Percentiles rank a stretch among this genome's conserved stretches.
These are phyloP conservation scores for Pseudogymnoascus sp. DNA, from an alignment of 2,329 filamentous ascomycete species.

Conservation along the genomic window DNA sequence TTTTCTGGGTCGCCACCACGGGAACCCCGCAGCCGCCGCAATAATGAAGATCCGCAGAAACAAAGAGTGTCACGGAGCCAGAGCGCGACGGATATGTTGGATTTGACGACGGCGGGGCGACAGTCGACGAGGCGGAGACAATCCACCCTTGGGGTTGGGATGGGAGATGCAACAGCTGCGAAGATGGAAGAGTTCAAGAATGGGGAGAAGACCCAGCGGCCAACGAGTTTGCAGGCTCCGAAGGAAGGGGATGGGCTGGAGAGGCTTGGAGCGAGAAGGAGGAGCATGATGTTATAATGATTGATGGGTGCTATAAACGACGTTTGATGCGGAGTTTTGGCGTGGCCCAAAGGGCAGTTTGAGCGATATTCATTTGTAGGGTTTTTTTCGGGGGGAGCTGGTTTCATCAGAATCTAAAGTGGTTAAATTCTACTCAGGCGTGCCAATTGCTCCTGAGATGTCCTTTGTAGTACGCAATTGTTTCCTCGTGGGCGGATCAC, in stretches of 20 bases:
- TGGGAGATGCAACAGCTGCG: slow-evolving; percentile 11
- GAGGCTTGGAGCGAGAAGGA: slow-evolving; percentile 24
- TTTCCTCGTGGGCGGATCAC: neutral
- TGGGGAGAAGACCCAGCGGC: slow-evolving; percentile 18
- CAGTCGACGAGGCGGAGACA: slow-evolving; percentile 21
- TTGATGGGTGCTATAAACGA: slow-evolving; percentile 12
- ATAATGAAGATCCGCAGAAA: neutral
- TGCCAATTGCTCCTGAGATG: neutral
- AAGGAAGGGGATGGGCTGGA: slow-evolving; percentile 20
- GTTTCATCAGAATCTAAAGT: slow-evolving; percentile 2
- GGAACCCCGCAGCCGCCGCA: neutral
- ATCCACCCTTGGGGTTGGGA: slow-evolving; percentile 21
- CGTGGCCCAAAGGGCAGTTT: neutral
- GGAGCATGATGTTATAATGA: slow-evolving; percentile 31
- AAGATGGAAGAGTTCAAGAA: slow-evolving; percentile 17
- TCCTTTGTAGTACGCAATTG: neutral
- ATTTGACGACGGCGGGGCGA: neutral
- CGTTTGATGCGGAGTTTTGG: slow-evolving; percentile 9
- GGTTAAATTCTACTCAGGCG: neutral
- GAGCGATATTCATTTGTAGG: slow-evolving; percentile 8
- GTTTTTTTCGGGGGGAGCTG: neutral
- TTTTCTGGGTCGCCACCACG: slow-evolving; percentile 21
- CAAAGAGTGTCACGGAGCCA: neutral
- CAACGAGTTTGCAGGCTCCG: slow-evolving; percentile 14
- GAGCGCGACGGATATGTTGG: slow-evolving; percentile 4